Conservation (phyloP, 371 early-diverging fungal genomes). For the Syncephalastrum contaminatum region DNA sequence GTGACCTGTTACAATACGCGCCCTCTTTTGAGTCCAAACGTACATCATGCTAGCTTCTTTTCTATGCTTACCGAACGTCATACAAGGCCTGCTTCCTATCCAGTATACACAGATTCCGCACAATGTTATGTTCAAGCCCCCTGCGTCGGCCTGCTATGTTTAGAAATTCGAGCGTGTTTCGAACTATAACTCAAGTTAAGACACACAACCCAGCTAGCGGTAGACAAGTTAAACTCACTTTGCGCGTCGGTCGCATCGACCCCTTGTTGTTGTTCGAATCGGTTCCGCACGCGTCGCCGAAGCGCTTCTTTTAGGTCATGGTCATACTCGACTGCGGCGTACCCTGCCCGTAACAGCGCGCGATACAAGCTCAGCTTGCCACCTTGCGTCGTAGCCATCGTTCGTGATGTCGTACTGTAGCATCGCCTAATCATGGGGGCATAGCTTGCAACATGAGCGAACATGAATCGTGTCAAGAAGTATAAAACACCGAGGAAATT, state of each 20-base stretch:
- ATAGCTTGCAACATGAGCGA: background rate
- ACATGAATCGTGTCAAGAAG: background rate
- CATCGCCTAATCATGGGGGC: background rate
- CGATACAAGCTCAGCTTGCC: conserved; percentile 7
- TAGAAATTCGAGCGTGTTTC: conserved; percentile 16
- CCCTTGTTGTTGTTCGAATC: conserved; percentile 6
- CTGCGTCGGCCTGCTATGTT: conserved; percentile 9
- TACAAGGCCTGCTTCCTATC: conserved; percentile 10
- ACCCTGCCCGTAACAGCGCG: conserved; percentile 14
- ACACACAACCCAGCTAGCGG: background rate
- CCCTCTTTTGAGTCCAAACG: too few species aligned
- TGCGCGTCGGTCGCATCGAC: background rate
- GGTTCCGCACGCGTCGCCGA: conserved; percentile 12
- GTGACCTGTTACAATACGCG: too few species aligned
- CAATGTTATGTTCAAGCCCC: conserved; percentile 15
- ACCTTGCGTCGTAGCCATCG: background rate
- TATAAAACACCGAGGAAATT: background rate
- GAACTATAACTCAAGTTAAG: conserved; percentile 3
- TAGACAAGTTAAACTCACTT: background rate
- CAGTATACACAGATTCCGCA: conserved; percentile 15
- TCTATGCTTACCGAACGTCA: conserved; percentile 7
- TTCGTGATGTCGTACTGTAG: background rate
- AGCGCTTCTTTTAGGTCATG: conserved; percentile 4
- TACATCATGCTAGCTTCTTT: too few species aligned
- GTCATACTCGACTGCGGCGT: conserved; percentile 14